Conservation (phyloP, 179 eudicot genomes). For the Spinacia oleracea region DNA sequence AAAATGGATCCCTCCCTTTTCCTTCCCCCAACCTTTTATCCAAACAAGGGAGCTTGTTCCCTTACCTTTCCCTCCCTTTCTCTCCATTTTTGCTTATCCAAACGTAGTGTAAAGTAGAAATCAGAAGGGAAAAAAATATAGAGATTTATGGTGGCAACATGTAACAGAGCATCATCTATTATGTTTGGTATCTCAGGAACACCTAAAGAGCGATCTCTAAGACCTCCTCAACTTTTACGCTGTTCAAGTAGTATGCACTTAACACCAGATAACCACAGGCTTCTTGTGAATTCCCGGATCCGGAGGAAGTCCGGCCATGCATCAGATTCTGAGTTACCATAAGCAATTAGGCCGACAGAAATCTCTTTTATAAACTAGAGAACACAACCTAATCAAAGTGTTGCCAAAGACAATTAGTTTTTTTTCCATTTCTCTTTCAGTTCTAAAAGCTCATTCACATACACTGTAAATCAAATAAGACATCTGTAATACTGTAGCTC, state of each 20-base stretch:
- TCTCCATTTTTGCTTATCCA: too few species aligned
- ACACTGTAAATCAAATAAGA: conserved; percentile 9
- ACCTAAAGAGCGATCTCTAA: conserved; percentile 45
- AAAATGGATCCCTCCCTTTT: too few species aligned
- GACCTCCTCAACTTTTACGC: conserved; percentile 54
- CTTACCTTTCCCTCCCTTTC: too few species aligned
- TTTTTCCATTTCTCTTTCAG: neutral
- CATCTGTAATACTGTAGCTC: neutral
- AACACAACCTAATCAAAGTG: neutral
- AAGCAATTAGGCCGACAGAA: conserved; percentile 11
- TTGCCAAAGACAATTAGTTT: neutral
- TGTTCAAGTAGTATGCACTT: conserved; percentile 40
- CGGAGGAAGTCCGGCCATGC: conserved; percentile 57
- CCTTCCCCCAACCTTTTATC: too few species aligned
- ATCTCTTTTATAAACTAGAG: neutral
- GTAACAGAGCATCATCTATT: neutral
- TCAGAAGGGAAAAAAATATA: neutral
- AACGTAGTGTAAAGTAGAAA: neutral
- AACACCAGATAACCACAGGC: conserved; percentile 44
- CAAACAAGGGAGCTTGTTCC: too few species aligned
- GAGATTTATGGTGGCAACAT: neutral
- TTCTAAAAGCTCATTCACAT: neutral
- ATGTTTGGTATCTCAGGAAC: conserved; percentile 42
- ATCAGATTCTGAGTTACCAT: conserved; percentile 72
- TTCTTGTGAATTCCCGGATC: conserved; percentile 35